phyloP scores from a whole-genome alignment of 805 yeast species.

The Metschnikowia santaceciliae region DNA sequence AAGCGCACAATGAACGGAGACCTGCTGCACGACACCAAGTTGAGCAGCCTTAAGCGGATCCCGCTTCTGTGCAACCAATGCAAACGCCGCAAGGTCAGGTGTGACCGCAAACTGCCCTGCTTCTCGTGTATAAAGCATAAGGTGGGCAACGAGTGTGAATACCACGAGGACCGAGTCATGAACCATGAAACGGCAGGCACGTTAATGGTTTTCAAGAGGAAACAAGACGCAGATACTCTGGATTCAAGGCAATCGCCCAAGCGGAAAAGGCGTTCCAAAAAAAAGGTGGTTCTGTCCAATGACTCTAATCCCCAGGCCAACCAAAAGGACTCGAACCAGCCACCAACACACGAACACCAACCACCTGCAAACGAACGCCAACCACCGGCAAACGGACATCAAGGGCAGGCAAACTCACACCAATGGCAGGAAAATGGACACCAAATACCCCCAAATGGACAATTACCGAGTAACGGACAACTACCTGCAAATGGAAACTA shows the following conservation, averaged over 20 bases:
- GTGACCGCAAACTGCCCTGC: constrained; percentile 37
- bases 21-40: background rate
- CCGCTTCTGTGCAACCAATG: constrained; percentile 34
- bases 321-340: background rate
- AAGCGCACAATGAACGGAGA: constrained; percentile 1
- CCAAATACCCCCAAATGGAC: too few relatives aligned
- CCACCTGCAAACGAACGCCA: too few relatives aligned
- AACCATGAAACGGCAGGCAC: constrained; percentile 5
- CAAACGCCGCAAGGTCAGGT: constrained; percentile 34
- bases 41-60: constrained; percentile 9
- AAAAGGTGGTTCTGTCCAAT: background rate
- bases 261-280: background rate
- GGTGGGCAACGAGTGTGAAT: constrained; percentile 22
- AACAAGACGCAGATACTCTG: background rate
- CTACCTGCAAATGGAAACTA: background rate
- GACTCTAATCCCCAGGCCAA: background rate
- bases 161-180: constrained; percentile 17
- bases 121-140: constrained; percentile 28
- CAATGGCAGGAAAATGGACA: too few relatives aligned
- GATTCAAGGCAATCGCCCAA: background rate
- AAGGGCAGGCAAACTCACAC: background rate
- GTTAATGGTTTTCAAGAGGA: constrained; percentile 4
- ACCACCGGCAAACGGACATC: background rate
- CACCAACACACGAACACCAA: too few relatives aligned
- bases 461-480: too few relatives aligned